Evolutionary conservation across 805 yeast genomes (phyloP).

Genomic region (Spathaspora girioi): DNA sequence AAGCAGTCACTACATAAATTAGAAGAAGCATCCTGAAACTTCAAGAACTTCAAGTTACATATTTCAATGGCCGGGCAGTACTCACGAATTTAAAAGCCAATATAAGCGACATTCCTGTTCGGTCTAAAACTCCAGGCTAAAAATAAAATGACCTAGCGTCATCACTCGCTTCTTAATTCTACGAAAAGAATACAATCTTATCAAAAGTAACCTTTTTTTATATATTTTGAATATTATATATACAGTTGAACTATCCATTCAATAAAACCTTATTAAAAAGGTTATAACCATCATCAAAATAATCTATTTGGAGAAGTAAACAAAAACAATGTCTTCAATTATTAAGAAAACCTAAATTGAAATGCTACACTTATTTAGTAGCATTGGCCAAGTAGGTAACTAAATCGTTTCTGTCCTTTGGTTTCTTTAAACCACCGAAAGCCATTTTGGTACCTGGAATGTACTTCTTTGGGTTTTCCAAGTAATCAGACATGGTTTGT

Average conservation of each 20-base stretch:
- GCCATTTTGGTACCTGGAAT: slow-evolving; percentile 99
- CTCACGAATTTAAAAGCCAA: too few relatives aligned
- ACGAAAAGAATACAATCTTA: neutral
- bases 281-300: neutral
- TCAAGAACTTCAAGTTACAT: too few relatives aligned
- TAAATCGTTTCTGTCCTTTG: slow-evolving; percentile 97
- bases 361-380: slow-evolving; percentile 29
- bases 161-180: neutral
- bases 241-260: slow-evolving; percentile 5
- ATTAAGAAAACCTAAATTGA: too few relatives aligned
- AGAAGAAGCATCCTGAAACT: too few relatives aligned
- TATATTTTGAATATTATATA: slow-evolving; percentile 3
- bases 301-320: neutral
- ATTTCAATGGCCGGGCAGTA: too few relatives aligned
- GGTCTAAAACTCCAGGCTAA: too few relatives aligned
- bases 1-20: too few relatives aligned
- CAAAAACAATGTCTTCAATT: neutral
- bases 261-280: neutral
- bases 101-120: neutral
- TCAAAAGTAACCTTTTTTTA: neutral
- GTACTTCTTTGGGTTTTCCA: slow-evolving; percentile 99
- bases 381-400: slow-evolving; percentile 70
- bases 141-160: neutral
- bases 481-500: slow-evolving; percentile 89
- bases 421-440: slow-evolving; percentile 98